These are phyloP conservation scores for Cyberlindnera bimundalis DNA, from an alignment of 805 yeast species.

Conservation along the genomic window DNA sequence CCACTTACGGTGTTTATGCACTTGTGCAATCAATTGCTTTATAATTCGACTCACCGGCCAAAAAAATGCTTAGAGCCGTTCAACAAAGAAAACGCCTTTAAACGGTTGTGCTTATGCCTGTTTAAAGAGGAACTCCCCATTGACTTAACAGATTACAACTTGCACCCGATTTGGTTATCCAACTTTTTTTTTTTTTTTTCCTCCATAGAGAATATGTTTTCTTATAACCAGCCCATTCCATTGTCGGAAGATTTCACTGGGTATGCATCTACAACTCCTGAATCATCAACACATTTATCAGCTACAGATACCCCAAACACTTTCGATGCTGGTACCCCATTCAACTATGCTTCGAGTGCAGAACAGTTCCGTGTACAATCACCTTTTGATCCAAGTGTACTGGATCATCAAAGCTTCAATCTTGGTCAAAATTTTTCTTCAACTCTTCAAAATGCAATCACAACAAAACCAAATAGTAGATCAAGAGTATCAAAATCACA, in stretches of 20 bases:
- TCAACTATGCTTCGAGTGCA: neutral
- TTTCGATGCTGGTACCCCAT: constrained; percentile 6
- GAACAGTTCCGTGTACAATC: constrained; percentile 5
- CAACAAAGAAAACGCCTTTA: too few relatives aligned
- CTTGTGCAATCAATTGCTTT: constrained; percentile 6
- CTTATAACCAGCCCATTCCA: constrained; percentile 3
- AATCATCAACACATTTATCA: constrained; percentile 6
- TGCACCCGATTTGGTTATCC: too few relatives aligned
- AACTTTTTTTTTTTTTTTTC: too few relatives aligned
- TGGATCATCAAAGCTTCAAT: constrained; percentile 13
- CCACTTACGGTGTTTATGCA: neutral
- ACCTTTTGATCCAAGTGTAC: constrained; percentile 11
- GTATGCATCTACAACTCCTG: constrained; percentile 7
- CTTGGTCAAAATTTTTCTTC: constrained; percentile 13
- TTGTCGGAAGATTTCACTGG: constrained; percentile 12
- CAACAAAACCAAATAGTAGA: constrained; percentile 12
- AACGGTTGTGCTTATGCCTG: too few relatives aligned
- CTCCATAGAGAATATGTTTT: constrained; percentile 5
- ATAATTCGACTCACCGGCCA: too few relatives aligned
- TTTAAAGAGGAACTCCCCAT: too few relatives aligned
- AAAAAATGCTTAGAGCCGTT: too few relatives aligned
- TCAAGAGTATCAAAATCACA: constrained; percentile 3
- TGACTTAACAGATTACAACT: too few relatives aligned
- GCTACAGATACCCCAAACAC: constrained; percentile 5
- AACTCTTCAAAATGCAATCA: constrained; percentile 13